Evolutionary conservation across 805 yeast species (phyloP), one percentile per base, ranked within the genome.

Genomic region (Yarrowia keelungensis): DNA sequence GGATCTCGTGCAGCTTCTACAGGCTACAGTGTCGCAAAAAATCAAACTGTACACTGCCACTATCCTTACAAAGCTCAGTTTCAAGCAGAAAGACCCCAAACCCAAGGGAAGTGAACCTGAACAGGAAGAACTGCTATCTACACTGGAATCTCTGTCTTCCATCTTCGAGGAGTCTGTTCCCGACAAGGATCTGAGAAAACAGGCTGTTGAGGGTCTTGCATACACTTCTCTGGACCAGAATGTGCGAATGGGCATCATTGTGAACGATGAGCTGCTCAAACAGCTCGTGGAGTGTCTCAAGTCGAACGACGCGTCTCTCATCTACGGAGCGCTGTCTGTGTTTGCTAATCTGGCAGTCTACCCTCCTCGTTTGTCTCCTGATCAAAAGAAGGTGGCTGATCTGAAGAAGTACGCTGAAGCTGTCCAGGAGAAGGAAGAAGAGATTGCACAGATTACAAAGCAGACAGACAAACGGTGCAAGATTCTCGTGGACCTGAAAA

Each of bases 151-250:
- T 39, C 71, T 79, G 36, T 76, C 81, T 12, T 65, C 69, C 12
- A 54, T 72, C 11, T 72, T 78, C 68, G 79, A 76, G 56, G 72
- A 72, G 11, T 70, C 71, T n/a, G 50, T 74, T 9, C 70, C 72
- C 36, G 67, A 42, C 15, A 11, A 69, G 51, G 36, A 67, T 42
- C 45, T 67, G 16, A 35, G 69, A 67, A 61, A 70, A 73, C 16
- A 69, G n/a, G 75, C 79, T 1, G 59, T 78, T 15, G 82, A 80
- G 69, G 81, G 81, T 0, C 75, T 80, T 19, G 79, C 81, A 3
- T 75, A 78, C 67, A 75, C 82, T 4, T 73, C 80, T 10, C 32
- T 74, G 36, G 71, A 77, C 26, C 69, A 75, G 8, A 53, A 73
- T 7, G 81, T 79, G 45, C 76, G 76, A 58, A 46, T 69, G 38